Conservation (phyloP, 805 yeast species). For the Candida xyloterini region DNA sequence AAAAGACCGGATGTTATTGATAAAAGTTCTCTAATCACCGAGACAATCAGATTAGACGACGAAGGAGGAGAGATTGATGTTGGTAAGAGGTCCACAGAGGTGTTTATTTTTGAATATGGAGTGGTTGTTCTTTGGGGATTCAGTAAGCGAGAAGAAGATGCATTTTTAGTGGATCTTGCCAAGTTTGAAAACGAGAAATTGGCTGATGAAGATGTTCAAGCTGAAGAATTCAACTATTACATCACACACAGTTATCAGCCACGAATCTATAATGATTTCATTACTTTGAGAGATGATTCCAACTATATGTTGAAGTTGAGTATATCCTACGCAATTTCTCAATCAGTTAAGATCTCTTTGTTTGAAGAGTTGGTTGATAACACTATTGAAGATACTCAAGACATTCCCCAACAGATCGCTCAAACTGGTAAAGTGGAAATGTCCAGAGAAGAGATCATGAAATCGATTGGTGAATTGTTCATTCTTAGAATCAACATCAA, state of each 20-base stretch:
- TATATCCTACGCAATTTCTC: conserved; percentile 94
- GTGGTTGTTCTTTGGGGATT: conserved; percentile 98
- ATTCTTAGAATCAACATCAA: conserved; percentile 81
- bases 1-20: conserved; percentile 9
- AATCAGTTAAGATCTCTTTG: conserved; percentile 89
- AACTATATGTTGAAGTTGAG: conserved; percentile 91
- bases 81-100: conserved; percentile 70
- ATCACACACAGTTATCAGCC: conserved; percentile 94
- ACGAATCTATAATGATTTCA: conserved; percentile 91
- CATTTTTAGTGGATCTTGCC: conserved; percentile 81
- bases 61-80: conserved; percentile 95
- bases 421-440: conserved; percentile 91
- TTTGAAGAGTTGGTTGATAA: conserved; percentile 96
- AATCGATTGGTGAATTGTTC: conserved; percentile 92
- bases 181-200: conserved; percentile 88
- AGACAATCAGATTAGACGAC: conserved; percentile 72
- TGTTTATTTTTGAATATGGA: conserved; percentile 92
- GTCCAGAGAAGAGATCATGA: conserved; percentile 94
- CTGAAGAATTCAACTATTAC: conserved; percentile 93
- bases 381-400: conserved; percentile 96
- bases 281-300: conserved; percentile 82
- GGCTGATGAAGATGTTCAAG: conserved; percentile 86
- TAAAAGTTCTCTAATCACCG: conserved; percentile 18
- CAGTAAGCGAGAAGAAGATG: conserved; percentile 74
- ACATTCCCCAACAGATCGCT: conserved; percentile 94